phyloP scores from a whole-genome alignment of 2,329 filamentous ascomycete genomes.

The Aquanectria penicillioides region DNA sequence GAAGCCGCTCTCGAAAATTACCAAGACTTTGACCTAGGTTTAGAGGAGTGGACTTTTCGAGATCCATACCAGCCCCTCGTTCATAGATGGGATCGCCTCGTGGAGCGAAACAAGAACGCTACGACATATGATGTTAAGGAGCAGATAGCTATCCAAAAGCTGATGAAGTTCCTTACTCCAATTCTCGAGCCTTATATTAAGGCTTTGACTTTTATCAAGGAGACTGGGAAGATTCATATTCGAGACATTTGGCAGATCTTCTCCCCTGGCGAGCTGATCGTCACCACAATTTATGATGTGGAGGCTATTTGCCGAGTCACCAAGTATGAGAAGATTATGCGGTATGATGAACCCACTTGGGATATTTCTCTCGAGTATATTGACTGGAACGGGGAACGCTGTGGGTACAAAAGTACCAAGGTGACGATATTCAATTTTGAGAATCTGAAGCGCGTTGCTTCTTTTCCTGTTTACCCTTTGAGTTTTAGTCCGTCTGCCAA shows the following conservation, averaged over 20 bases:
- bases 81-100: constrained; percentile 19
- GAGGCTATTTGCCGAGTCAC: constrained; percentile 48
- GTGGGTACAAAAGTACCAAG: constrained; percentile 39
- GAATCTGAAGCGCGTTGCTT: constrained; percentile 39
- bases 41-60: constrained; percentile 24
- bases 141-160: neutral
- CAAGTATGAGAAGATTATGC: constrained; percentile 32
- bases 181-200: constrained; percentile 41
- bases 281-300: constrained; percentile 45
- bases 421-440: constrained; percentile 40
- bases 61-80: constrained; percentile 22
- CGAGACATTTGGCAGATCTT: constrained; percentile 49
- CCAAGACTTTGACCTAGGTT: constrained; percentile 16
- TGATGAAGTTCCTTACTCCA: constrained; percentile 46
- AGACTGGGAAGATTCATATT: constrained; percentile 45
- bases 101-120: neutral
- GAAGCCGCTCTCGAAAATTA: neutral
- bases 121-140: neutral
- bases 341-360: constrained; percentile 25
- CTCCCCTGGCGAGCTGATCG: constrained; percentile 44
- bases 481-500: neutral
- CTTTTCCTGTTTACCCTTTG: constrained; percentile 27
- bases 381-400: constrained; percentile 48
- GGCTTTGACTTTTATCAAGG: constrained; percentile 36
- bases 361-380: constrained; percentile 45